phyloP scores from a whole-genome alignment of 2,329 filamentous ascomycete species.

The Fusarium succisae region DNA sequence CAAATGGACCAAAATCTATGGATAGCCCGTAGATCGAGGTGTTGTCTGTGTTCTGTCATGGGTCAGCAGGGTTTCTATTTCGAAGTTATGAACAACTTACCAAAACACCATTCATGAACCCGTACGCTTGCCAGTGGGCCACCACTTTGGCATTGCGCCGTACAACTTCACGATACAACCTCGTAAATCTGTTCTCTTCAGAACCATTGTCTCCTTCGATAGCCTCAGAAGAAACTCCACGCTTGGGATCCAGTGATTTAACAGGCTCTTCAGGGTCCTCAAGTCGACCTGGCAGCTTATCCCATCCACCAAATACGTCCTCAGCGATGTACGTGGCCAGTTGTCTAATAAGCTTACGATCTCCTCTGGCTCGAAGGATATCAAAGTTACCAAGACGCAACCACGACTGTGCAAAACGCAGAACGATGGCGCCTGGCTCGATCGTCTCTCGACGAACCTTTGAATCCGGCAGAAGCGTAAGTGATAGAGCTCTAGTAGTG shows the following conservation, averaged over 20 bases:
- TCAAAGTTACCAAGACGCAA: conserved; percentile 96
- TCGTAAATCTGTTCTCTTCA: conserved; percentile 85
- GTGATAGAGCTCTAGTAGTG: conserved; percentile 83
- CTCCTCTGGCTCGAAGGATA: conserved; percentile 82
- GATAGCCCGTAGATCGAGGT: conserved; percentile 89
- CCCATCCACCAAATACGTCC: conserved; percentile 89
- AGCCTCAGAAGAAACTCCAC: conserved; percentile 64
- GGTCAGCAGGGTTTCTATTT: conserved; percentile 30
- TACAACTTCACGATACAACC: conserved; percentile 87
- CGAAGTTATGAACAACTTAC: conserved; percentile 36
- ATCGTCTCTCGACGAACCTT: conserved; percentile 80
- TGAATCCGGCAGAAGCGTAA: conserved; percentile 78
- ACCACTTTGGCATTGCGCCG: conserved; percentile 88
- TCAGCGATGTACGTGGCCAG: conserved; percentile 87
- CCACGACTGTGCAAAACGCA: conserved; percentile 92
- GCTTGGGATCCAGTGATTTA: conserved; percentile 53
- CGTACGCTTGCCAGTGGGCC: conserved; percentile 95
- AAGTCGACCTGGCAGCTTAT: conserved; percentile 74
- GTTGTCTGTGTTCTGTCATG: conserved; percentile 84
- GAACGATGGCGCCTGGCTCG: conserved; percentile 92
- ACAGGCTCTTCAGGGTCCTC: conserved; percentile 60
- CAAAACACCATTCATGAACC: conserved; percentile 98
- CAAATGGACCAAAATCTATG: conserved; percentile 96
- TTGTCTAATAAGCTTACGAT: conserved; percentile 76
- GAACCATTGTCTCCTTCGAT: conserved; percentile 73